Conservation (phyloP, 768 basidiomycete genomes). For the Kwoniella sp. region DNA sequence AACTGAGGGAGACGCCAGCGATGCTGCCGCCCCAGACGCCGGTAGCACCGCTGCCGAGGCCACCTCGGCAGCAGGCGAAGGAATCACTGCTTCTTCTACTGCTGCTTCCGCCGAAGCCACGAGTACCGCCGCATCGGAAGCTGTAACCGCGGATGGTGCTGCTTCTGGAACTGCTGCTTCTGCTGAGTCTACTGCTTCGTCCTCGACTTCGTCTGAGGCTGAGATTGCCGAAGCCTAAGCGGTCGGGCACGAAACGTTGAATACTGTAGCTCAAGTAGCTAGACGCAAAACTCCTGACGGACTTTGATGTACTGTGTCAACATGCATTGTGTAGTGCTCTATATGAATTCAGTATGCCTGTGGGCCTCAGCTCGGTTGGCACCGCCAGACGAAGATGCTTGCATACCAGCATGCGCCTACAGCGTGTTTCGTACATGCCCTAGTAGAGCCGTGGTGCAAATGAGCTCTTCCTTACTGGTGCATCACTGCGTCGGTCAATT, state of each 20-base stretch:
- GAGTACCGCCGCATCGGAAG: not conserved
- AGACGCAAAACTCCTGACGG: not conserved
- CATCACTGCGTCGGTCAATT: not conserved
- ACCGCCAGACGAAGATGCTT: too few species aligned
- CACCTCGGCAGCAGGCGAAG: not conserved
- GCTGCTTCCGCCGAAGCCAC: not conserved
- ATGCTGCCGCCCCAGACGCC: not conserved
- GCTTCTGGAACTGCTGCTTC: too few species aligned
- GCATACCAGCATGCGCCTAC: not conserved
- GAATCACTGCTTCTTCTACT: too few species aligned
- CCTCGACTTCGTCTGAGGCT: not conserved
- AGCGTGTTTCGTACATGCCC: not conserved
- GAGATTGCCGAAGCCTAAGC: too few species aligned
- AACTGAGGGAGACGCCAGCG: not conserved
- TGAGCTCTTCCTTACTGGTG: conserved; percentile 4
- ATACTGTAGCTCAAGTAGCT: too few species aligned
- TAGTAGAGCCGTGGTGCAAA: not conserved
- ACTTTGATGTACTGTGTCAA: not conserved
- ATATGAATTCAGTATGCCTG: not conserved
- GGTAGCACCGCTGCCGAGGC: not conserved
- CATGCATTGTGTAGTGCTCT: conserved; percentile 7
- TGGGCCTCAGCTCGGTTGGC: too few species aligned
- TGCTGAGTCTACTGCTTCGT: too few species aligned
- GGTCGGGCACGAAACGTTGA: too few species aligned
- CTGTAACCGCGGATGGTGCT: too few species aligned